phyloP scores from a whole-genome alignment of 495 filamentous ascomycete species.

The Aspergillus saccharolyticus region DNA sequence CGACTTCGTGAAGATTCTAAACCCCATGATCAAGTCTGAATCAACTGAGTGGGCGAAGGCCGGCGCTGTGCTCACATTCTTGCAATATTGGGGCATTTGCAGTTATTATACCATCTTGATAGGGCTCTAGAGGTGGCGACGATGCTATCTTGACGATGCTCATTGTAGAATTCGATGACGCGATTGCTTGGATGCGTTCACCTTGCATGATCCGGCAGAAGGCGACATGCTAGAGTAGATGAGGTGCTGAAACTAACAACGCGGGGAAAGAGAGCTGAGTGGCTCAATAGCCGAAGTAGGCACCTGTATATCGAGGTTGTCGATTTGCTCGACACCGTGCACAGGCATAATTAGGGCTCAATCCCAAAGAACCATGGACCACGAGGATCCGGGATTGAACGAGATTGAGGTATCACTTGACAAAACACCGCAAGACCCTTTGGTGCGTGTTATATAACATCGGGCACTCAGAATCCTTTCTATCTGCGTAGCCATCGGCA shows the following conservation, averaged over 20 bases:
- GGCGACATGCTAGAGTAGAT: not conserved
- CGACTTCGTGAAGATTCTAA: not conserved
- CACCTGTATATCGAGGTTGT: not conserved
- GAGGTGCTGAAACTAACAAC: not conserved
- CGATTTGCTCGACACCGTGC: not conserved
- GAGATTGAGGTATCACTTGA: not conserved
- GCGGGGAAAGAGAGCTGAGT: not conserved
- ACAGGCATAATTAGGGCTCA: not conserved
- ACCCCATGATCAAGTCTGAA: not conserved
- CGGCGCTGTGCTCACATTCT: not conserved
- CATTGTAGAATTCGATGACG: slow-evolving; percentile 1
- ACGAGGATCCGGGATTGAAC: not conserved
- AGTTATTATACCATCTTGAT: not conserved
- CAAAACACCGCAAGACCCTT: not conserved
- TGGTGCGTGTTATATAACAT: not conserved
- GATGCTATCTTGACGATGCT: slow-evolving; percentile 1
- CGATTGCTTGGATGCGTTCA: not conserved
- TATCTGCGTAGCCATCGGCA: not conserved
- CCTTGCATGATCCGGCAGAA: not conserved
- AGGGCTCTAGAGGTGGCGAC: not conserved
- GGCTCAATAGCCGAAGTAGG: not conserved
- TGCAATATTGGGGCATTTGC: not conserved
- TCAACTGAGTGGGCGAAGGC: not conserved
- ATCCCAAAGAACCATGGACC: not conserved
- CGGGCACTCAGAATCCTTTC: not conserved